Evolutionary conservation across 2,329 filamentous ascomycete genomes (phyloP).

Genomic region (Venturia aucupariae): DNA sequence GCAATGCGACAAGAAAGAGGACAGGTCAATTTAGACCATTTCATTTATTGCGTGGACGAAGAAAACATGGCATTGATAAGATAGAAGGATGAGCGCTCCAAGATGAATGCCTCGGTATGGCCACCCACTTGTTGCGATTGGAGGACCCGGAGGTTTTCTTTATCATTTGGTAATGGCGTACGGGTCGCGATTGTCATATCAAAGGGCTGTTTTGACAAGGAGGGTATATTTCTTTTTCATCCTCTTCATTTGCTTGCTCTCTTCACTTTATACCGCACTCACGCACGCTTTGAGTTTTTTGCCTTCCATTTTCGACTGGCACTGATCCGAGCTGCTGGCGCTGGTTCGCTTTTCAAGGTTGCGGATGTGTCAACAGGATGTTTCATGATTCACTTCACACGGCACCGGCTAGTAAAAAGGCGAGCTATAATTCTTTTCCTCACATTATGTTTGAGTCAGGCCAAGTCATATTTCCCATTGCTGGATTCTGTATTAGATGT

Average conservation of each 20-base stretch:
- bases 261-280: constrained; percentile 1
- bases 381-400: neutral
- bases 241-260: neutral
- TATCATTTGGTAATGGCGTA: neutral
- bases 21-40: neutral
- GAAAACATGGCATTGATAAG: neutral
- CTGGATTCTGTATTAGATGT: neutral
- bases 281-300: neutral
- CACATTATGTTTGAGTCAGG: neutral
- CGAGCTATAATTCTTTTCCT: neutral
- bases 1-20: neutral
- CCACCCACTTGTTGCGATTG: neutral
- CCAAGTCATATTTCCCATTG: neutral
- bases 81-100: neutral
- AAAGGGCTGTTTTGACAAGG: neutral
- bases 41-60: neutral
- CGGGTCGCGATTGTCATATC: neutral
- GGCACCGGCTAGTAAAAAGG: neutral
- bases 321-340: neutral
- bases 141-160: neutral
- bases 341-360: neutral
- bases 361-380: neutral
- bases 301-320: neutral
- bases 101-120: neutral
- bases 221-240: neutral